These are phyloP conservation scores for Myrica gale DNA, from an alignment of 306 rosid genomes.

Conservation along the genomic window DNA sequence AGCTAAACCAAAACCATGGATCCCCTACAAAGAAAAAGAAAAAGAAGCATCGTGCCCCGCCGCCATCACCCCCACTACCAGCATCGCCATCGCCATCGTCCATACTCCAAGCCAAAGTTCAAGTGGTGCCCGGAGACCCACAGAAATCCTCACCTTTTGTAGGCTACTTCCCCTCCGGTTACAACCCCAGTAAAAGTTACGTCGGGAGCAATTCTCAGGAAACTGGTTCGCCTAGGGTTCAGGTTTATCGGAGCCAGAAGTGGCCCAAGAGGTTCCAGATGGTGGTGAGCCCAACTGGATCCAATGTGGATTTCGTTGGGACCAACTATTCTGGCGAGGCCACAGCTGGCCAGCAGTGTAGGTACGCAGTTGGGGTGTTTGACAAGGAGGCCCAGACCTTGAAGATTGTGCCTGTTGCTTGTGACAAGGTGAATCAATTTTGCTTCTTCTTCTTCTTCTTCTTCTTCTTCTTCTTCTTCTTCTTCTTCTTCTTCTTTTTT, in stretches of 20 bases:
- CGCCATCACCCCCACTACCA: not conserved
- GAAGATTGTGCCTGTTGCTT: slow-evolving; percentile 62
- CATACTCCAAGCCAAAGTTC: slow-evolving; percentile 43
- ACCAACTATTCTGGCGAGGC: slow-evolving; percentile 73
- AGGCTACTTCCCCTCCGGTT: slow-evolving; percentile 84
- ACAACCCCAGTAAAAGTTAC: slow-evolving; percentile 39
- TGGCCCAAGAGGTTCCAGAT: slow-evolving; percentile 61
- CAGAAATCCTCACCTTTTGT: slow-evolving; percentile 53
- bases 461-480: too few relatives aligned
- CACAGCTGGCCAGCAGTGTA: slow-evolving; percentile 50
- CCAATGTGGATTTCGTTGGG: slow-evolving; percentile 77
- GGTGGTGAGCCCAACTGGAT: slow-evolving; percentile 58
- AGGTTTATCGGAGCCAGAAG: slow-evolving; percentile 45
- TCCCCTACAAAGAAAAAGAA: slow-evolving; percentile 31
- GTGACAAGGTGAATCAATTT: slow-evolving; percentile 53
- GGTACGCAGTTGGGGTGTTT: slow-evolving; percentile 69
- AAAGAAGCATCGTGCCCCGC: not conserved
- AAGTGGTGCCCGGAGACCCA: slow-evolving; percentile 42
- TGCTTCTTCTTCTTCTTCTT: too few relatives aligned
- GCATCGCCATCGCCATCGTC: not conserved
- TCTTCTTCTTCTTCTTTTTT: too few relatives aligned
- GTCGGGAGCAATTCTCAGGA: slow-evolving; percentile 1
- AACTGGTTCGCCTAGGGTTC: slow-evolving; percentile 25
- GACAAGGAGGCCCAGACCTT: slow-evolving; percentile 64
- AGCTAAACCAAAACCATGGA: not conserved